Conservation (phyloP, 345 rosid species). For the Eucalyptus curtisii region DNA sequence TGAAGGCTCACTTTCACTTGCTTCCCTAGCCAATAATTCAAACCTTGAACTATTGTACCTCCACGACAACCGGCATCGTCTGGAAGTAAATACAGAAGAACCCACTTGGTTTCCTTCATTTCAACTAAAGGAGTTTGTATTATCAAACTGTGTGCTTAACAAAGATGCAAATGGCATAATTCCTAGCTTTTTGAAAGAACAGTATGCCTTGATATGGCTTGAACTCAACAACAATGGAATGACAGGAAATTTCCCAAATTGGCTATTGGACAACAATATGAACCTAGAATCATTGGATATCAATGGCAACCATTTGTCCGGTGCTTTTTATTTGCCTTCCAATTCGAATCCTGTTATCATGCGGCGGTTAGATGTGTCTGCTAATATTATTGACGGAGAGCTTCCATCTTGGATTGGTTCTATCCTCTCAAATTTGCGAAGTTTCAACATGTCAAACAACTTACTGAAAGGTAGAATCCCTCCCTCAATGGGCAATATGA, state of each 20-base stretch:
- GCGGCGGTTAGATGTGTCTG: not conserved
- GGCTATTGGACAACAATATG: conserved; percentile 15
- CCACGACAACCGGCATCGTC: fast-evolving
- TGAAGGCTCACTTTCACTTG: not conserved
- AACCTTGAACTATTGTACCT: not conserved
- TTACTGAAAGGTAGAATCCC: not conserved
- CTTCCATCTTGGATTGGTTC: not conserved
- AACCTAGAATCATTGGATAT: fast-evolving
- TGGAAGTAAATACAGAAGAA: not conserved
- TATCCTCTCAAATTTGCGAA: not conserved
- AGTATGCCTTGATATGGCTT: not conserved
- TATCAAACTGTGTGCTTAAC: not conserved
- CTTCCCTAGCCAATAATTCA: not conserved
- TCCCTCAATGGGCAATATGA: not conserved
- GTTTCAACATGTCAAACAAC: not conserved
- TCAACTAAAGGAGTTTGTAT: fast-evolving
- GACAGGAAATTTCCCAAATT: not conserved
- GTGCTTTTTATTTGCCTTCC: not conserved
- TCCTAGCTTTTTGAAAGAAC: not conserved
- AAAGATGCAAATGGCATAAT: fast-evolving
- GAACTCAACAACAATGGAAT: not conserved
- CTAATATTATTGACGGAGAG: not conserved
- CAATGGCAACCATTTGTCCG: not conserved
- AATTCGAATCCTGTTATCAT: not conserved
- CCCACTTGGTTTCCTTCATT: not conserved